Evolutionary conservation across 495 filamentous ascomycete genomes (phyloP), one percentile per base, ranked within the genome.

Genomic region (Ascobolus immersus): DNA sequence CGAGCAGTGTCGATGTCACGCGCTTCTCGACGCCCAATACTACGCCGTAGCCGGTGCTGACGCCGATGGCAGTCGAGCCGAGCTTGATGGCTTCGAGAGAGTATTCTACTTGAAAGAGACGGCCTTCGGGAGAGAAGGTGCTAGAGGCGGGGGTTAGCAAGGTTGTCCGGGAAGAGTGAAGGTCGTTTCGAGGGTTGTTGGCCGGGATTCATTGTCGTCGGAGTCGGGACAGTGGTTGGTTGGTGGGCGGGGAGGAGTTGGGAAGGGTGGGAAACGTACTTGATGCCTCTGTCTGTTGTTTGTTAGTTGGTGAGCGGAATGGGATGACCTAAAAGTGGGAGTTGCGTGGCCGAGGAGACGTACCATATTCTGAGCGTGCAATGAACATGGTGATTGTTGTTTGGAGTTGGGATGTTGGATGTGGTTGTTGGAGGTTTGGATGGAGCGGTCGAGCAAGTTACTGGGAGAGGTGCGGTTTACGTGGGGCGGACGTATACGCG

Each of bases 51-150:
- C 72, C 71, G 27, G 86, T 96, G 56, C 59, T 36, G 71, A 77
- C 80, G 49, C 86, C 86, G 60, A 96, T 96, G 45, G 86, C 86
- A 39, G 86, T 96, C 36, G 77, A 86, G 48, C 86, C 86, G 46
- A 94, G 79, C 59, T 96, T 96, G 68, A 96, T 96, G 55, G 86
- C 86, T 69, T 96, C 86, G 41, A 96, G 76, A 37, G 89, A 94
- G 69, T 96, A 96, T 74, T 96, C 86, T 60, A 96, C 86, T 65
- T 96, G 86, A 70, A 96, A 96, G 55, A 96, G 75, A 60, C 86
- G 86, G 47, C 86, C 86, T 67, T 96, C 86, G 31, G 86, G 86
- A 44, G 86, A 96, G 74, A 96, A 96, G 67, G 86, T 96, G 67
- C 82, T 94, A 53, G 33, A 33, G 18, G 13, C 21, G 28, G 17